Conservation (phyloP, 805 yeast species). For the Suhomyces tanzawaensis region DNA sequence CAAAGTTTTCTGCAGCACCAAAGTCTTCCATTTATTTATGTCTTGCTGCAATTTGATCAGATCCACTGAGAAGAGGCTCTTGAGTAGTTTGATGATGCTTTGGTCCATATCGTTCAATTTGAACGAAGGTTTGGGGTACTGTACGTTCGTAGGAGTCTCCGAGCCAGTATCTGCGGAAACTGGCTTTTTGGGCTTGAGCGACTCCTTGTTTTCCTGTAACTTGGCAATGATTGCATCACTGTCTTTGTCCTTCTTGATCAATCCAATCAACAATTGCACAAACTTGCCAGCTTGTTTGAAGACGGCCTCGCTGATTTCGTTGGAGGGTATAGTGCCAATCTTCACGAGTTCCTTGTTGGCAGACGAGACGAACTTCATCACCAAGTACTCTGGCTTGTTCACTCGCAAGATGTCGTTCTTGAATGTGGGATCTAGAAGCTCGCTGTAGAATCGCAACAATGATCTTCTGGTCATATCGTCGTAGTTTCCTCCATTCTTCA, state of each 20-base stretch:
- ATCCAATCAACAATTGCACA: slow-evolving; percentile 35
- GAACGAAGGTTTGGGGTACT: slow-evolving; percentile 48
- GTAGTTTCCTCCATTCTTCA: slow-evolving; percentile 35
- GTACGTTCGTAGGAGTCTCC: slow-evolving; percentile 8
- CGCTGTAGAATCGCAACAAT: slow-evolving; percentile 61
- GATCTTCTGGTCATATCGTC: slow-evolving; percentile 56
- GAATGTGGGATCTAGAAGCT: slow-evolving; percentile 48
- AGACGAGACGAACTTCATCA: slow-evolving; percentile 50
- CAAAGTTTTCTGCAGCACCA: slow-evolving; percentile 38
- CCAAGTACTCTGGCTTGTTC: slow-evolving; percentile 44
- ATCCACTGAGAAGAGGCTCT: slow-evolving; percentile 49
- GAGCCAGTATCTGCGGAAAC: background rate
- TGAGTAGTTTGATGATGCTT: slow-evolving; percentile 41
- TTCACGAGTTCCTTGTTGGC: slow-evolving; percentile 53
- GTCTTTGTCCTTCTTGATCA: slow-evolving; percentile 37
- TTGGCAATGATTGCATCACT: slow-evolving; percentile 40
- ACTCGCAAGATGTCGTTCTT: slow-evolving; percentile 30
- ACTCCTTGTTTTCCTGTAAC: slow-evolving; percentile 41
- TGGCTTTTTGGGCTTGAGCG: slow-evolving; percentile 27
- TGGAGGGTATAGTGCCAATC: slow-evolving; percentile 29
- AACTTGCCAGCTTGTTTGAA: slow-evolving; percentile 37
- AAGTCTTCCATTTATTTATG: slow-evolving; percentile 39
- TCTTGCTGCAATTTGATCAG: slow-evolving; percentile 53
- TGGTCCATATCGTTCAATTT: slow-evolving; percentile 54
- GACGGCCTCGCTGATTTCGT: slow-evolving; percentile 29